phyloP scores from a whole-genome alignment of 306 rosid genomes.

The Trifolium pratense region DNA sequence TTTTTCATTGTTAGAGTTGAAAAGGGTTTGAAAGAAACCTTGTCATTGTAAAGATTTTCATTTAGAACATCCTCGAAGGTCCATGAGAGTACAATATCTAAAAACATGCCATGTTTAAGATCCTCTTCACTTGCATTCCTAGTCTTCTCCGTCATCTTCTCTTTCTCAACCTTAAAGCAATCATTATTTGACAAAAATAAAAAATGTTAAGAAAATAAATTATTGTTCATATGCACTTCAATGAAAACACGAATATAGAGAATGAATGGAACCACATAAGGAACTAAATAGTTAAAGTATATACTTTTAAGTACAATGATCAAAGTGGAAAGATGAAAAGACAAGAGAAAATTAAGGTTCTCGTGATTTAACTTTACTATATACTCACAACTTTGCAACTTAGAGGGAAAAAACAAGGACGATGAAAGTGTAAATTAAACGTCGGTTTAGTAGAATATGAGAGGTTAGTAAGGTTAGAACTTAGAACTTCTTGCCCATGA shows the following conservation, averaged over 20 bases:
- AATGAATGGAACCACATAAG: background rate
- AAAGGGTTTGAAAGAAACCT: background rate
- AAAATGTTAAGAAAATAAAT: background rate
- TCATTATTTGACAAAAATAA: background rate
- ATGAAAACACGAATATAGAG: background rate
- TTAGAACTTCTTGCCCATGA: too few species aligned
- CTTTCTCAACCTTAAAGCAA: background rate
- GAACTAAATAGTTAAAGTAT: background rate
- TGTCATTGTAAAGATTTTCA: constrained; percentile 2
- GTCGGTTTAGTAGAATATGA: too few species aligned
- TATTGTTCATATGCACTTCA: background rate
- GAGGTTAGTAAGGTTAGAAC: too few species aligned
- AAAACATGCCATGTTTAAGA: background rate
- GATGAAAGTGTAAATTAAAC: too few species aligned
- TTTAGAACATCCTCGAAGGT: constrained; percentile 4
- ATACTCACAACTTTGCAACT: too few species aligned
- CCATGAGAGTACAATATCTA: constrained; percentile 2
- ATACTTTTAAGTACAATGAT: background rate
- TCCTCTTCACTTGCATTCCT: background rate
- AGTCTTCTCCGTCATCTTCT: background rate
- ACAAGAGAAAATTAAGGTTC: too few species aligned
- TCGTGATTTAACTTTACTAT: too few species aligned
- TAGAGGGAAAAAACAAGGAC: too few species aligned
- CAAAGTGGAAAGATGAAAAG: too few species aligned
- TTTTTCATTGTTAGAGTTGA: background rate